These are phyloP conservation scores for Taphrina populina DNA, from an alignment of 1,139 yeast species.

Conservation along the genomic window DNA sequence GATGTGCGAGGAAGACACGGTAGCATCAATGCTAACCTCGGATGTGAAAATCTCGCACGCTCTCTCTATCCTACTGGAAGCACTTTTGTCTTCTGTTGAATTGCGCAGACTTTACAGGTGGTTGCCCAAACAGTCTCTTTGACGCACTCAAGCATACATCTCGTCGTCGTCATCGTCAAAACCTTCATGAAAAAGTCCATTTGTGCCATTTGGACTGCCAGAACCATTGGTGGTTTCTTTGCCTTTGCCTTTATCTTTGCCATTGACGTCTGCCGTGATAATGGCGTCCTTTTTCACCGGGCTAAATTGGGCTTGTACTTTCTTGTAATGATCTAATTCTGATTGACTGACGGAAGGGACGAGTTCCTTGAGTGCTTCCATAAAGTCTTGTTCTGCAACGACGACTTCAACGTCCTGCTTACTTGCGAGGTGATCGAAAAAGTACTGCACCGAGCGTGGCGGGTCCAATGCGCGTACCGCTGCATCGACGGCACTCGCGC, in stretches of 20 bases:
- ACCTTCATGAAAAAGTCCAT: slow-evolving; percentile 20
- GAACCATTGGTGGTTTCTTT: slow-evolving; percentile 1
- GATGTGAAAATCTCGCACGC: too few species aligned
- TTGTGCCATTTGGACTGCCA: slow-evolving; percentile 2
- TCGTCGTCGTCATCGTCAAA: slow-evolving; percentile 19
- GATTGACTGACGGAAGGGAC: slow-evolving; percentile 85
- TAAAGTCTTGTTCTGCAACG: slow-evolving; percentile 71
- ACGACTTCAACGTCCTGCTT: slow-evolving; percentile 65
- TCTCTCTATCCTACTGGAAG: too few species aligned
- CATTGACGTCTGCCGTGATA: neutral
- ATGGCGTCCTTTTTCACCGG: neutral
- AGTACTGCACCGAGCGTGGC: slow-evolving; percentile 67
- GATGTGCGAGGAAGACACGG: too few species aligned
- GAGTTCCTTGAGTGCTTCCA: slow-evolving; percentile 67
- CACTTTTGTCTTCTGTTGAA: too few species aligned
- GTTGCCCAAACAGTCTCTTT: too few species aligned
- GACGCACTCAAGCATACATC: slow-evolving; percentile 30
- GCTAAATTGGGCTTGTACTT: slow-evolving; percentile 67
- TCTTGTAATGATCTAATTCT: slow-evolving; percentile 75
- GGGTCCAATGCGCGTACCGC: slow-evolving; percentile 59
- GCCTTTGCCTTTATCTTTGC: slow-evolving; percentile 24
- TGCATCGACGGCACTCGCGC: slow-evolving; percentile 71
- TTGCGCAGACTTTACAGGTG: too few species aligned
- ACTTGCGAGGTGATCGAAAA: slow-evolving; percentile 84
- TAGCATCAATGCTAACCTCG: too few species aligned